phyloP scores from a whole-genome alignment of 257 asterid genomes.

The Echites panduratus region DNA sequence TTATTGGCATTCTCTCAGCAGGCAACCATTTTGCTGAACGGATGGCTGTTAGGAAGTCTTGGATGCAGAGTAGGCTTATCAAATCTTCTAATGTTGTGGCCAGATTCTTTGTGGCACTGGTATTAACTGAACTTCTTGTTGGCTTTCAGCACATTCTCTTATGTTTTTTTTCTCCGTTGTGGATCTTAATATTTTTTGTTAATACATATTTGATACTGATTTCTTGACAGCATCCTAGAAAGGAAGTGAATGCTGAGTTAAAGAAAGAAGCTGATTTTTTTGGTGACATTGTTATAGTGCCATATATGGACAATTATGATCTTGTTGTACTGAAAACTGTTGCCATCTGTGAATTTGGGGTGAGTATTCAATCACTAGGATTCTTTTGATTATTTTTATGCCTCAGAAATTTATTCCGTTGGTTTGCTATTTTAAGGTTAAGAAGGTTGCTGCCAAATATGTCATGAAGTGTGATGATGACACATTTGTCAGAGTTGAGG shows the following conservation, averaged over 20 bases:
- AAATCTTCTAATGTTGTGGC: constrained; percentile 57
- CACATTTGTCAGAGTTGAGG: constrained; percentile 85
- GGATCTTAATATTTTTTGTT: background rate
- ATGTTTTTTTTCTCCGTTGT: no score
- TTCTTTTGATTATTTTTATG: no score
- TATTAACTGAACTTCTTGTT: constrained; percentile 33
- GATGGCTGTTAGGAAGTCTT: constrained; percentile 92
- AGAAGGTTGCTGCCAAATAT: constrained; percentile 56
- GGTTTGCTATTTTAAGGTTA: constrained; percentile 53
- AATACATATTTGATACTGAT: constrained; percentile 9
- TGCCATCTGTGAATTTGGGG: constrained; percentile 97
- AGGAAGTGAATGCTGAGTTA: constrained; percentile 76
- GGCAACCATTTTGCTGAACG: constrained; percentile 95
- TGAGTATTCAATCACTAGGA: constrained; percentile 27
- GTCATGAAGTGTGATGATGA: constrained; percentile 97
- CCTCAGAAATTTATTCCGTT: background rate
- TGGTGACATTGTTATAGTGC: constrained; percentile 85
- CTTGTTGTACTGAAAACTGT: constrained; percentile 88
- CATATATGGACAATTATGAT: constrained; percentile 93
- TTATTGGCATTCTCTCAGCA: constrained; percentile 87
- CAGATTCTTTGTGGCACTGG: constrained; percentile 94
- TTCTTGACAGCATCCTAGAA: constrained; percentile 74
- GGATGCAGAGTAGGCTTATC: constrained; percentile 72
- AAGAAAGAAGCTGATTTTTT: constrained; percentile 89
- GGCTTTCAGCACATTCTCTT: no score